phyloP scores from a whole-genome alignment of 306 rosid species.

The Trifolium pratense region DNA sequence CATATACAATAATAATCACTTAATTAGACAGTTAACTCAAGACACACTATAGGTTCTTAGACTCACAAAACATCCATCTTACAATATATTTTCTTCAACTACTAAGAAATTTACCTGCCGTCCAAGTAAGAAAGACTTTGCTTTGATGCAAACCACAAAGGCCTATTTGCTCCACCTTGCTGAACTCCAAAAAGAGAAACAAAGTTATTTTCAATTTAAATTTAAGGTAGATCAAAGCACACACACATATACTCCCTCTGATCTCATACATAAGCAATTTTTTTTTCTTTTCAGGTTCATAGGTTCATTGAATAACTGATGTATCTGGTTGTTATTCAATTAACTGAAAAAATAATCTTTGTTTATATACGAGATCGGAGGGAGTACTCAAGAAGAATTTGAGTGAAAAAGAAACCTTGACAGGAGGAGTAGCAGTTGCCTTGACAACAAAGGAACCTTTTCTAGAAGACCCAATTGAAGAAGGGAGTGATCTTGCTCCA shows the following conservation, averaged over 20 bases:
- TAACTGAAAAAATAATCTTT: too few relatives aligned
- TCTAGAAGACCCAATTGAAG: slow-evolving; percentile 51
- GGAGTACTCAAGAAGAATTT: not conserved
- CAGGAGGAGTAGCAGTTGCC: slow-evolving; percentile 83
- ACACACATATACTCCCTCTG: not conserved
- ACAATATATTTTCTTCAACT: not conserved
- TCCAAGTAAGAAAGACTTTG: slow-evolving; percentile 96
- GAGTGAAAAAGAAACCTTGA: slow-evolving; percentile 61
- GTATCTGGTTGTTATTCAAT: too few relatives aligned
- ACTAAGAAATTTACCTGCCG: slow-evolving; percentile 69
- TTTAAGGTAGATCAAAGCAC: not conserved
- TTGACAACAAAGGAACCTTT: slow-evolving; percentile 72
- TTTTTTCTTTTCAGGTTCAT: too few relatives aligned
- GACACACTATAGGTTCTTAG: not conserved
- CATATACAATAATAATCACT: not conserved
- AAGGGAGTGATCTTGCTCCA: slow-evolving; percentile 59
- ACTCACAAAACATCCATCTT: not conserved
- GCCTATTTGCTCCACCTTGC: slow-evolving; percentile 88
- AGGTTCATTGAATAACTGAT: too few relatives aligned
- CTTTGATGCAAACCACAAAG: slow-evolving; percentile 95
- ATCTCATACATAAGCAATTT: too few relatives aligned
- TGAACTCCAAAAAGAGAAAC: slow-evolving; percentile 46
- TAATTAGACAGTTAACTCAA: not conserved
- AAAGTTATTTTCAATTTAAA: not conserved
- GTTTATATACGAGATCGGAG: too few relatives aligned